Evolutionary conservation across 495 filamentous ascomycete genomes (phyloP).

Genomic region (Penicillium roqueforti): DNA sequence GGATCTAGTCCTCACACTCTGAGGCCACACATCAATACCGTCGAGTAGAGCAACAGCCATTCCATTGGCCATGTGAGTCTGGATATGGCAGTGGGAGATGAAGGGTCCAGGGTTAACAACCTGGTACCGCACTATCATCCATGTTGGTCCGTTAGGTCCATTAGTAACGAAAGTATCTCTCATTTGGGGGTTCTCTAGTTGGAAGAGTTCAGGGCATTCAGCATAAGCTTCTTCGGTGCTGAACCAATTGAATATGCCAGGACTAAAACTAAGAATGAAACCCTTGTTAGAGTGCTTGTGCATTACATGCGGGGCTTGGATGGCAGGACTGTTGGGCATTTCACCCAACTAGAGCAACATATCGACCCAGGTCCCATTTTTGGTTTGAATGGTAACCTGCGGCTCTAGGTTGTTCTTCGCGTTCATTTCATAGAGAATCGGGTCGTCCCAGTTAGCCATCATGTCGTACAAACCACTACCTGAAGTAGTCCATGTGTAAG

Average conservation of each 20-base stretch:
- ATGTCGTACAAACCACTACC: conserved; percentile 25
- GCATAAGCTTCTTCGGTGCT: conserved; percentile 42
- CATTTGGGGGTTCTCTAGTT: conserved; percentile 41
- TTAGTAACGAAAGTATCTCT: conserved; percentile 42
- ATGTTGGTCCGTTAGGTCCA: conserved; percentile 25
- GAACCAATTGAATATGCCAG: conserved; percentile 40
- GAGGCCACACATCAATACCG: conserved; percentile 49
- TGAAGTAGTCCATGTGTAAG: conserved; percentile 42
- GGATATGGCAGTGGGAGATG: conserved; percentile 52
- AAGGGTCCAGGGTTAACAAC: conserved; percentile 49
- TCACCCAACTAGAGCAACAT: conserved; percentile 38
- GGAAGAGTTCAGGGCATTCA: conserved; percentile 40
- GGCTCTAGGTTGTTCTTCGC: conserved; percentile 19
- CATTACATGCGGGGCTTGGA: conserved; percentile 47
- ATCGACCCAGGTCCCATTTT: conserved; percentile 51
- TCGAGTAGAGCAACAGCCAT: conserved; percentile 49
- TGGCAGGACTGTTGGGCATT: conserved; percentile 11
- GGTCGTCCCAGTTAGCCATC: conserved; percentile 25
- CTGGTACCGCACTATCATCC: conserved; percentile 48
- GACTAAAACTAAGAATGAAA: conserved; percentile 43
- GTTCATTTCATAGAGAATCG: conserved; percentile 41
- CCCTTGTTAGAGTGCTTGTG: conserved; percentile 55
- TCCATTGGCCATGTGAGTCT: conserved; percentile 46
- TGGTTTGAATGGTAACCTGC: conserved; percentile 41
- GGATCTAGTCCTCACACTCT: conserved; percentile 19